Evolutionary conservation across 345 rosid species (phyloP).

Genomic region (Eucalyptus grandis): DNA sequence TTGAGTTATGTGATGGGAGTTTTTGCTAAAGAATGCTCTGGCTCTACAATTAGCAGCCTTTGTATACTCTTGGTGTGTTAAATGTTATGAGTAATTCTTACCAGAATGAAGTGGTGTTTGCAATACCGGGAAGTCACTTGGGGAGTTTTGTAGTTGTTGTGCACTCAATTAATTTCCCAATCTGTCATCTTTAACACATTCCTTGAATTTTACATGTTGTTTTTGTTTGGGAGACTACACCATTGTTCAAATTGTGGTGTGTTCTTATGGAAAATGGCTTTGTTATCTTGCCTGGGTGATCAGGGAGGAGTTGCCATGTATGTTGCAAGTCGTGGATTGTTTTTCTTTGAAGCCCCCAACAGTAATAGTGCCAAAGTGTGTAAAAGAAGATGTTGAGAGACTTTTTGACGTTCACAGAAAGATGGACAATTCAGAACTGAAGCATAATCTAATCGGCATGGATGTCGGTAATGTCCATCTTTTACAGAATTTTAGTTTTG

Average conservation of each 20-base stretch:
- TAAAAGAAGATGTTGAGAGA: conserved; percentile 60
- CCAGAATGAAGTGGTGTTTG: not conserved
- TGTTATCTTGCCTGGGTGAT: not conserved
- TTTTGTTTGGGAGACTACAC: not conserved
- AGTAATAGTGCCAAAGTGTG: conserved; percentile 49
- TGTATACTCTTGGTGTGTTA: not conserved
- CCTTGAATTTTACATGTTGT: not conserved
- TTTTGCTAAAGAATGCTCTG: not conserved
- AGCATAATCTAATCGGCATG: conserved; percentile 58
- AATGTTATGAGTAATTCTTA: not conserved
- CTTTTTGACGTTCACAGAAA: conserved; percentile 76
- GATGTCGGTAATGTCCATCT: conserved; percentile 55
- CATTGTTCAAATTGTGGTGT: not conserved
- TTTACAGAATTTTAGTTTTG: not conserved
- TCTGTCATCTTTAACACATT: not conserved
- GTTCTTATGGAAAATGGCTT: not conserved
- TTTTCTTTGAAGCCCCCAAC: conserved; percentile 85
- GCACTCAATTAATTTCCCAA: not conserved
- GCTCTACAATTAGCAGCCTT: not conserved
- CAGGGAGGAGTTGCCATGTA: conserved; percentile 97
- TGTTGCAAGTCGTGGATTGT: conserved; percentile 83
- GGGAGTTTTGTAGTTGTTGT: not conserved
- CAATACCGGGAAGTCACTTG: not conserved
- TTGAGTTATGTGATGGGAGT: not conserved
- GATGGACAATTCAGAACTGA: conserved; percentile 75